Conservation (phyloP, 2,329 filamentous ascomycete genomes). For the Sphaerulina vaccinii region DNA sequence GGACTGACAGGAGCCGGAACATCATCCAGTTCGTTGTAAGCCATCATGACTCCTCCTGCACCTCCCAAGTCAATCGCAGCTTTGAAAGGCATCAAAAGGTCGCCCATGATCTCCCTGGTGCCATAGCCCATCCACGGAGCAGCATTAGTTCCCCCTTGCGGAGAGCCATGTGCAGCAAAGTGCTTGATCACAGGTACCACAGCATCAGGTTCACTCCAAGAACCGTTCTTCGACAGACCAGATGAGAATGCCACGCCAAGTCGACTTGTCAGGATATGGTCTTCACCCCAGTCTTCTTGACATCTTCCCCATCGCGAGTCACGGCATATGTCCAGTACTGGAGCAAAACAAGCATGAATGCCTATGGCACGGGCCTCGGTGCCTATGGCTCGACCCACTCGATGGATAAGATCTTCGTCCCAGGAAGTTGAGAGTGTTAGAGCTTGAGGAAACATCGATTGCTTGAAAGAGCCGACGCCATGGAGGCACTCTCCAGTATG, state of each 20-base stretch:
- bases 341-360: conserved; percentile 20
- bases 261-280: conserved; percentile 22
- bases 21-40: conserved; percentile 22
- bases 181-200: conserved; percentile 25
- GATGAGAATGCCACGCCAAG: conserved; percentile 21
- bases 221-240: conserved; percentile 20
- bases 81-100: conserved; percentile 20
- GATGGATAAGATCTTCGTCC: conserved; percentile 15
- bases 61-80: conserved; percentile 21
- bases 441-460: conserved; percentile 24
- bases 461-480: conserved; percentile 21
- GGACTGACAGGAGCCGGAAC: conserved; percentile 21
- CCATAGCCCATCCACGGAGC: conserved; percentile 23
- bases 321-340: conserved; percentile 21
- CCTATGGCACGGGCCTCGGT: conserved; percentile 21
- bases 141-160: conserved; percentile 17
- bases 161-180: conserved; percentile 22
- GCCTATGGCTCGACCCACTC: conserved; percentile 19
- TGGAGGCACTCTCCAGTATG: conserved; percentile 22
- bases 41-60: conserved; percentile 23
- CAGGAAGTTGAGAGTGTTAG: conserved; percentile 17
- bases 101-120: conserved; percentile 19
- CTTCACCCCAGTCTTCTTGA: conserved; percentile 26
- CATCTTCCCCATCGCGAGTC: conserved; percentile 23
- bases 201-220: conserved; percentile 16